Base-by-base conservation (phyloP, 495 filamentous ascomycete genomes). In the Penicillium silybi region DNA sequence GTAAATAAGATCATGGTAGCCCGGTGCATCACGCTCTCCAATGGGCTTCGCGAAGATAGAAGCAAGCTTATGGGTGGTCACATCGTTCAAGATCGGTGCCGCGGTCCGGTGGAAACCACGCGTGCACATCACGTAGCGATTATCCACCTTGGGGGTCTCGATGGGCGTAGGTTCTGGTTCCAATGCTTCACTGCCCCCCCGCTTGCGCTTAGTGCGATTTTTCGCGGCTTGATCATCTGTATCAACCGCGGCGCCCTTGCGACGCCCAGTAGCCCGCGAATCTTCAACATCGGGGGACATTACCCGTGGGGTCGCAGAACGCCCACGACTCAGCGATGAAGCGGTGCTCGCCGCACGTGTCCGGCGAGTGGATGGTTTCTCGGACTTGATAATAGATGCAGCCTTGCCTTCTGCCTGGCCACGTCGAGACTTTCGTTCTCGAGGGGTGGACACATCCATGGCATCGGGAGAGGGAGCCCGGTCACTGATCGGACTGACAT, bases 41-140 rank as follows among this genome's bases (percentile, higher is more conserved):
- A 98, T 80, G 2, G 92, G 89, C 45, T 83, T 82, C 18, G 84
- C 83, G 63, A 98, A 98, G 56, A 90, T 86, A 26, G 89, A 92
- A 6, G 89, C 93, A 50, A 90, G 84, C 41, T 91, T 90, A 70
- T 98, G 91, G 38, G 80, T 83, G 8, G 82, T 75, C 48, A 97
- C 90, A 63, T 91, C 86, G 56, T 93, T 88, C 70, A 97, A 83
- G 46, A 95, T 83, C 0, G 89, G 85, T 16, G 81, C 78, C 8
- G 83, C 84, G 10, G 89, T 89, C 41, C 87, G 82, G 48, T 86
- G 79, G 68, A 96, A 95, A 22, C 86, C 85, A 23, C 89, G 85
- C 17, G 83, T 85, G 69, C 84, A 86, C 34, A 87, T 70, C 16
- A 90, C 83, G 50, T 83, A 78, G 9, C 81, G 71, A 1, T 75